Evolutionary conservation across 371 early-diverging fungal genomes (phyloP), one percentile per base, ranked within the genome.

Genomic region (Rhizomucor pusillus): DNA sequence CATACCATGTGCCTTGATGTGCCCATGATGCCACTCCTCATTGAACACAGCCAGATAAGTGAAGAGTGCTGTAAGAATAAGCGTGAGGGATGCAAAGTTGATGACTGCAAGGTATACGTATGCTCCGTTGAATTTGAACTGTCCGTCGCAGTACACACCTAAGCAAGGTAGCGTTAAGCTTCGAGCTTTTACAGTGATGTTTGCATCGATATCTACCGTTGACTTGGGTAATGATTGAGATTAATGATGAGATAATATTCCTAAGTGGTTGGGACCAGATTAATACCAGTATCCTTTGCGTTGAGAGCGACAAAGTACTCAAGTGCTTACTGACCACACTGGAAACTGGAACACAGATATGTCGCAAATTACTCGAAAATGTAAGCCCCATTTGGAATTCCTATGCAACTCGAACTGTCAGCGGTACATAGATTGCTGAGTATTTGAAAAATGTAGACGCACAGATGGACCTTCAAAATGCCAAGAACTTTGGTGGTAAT

Each of bases 331-430:
- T 60, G 67, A 78, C 78, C 78, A 78, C n/a, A 78, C 56, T 25
- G 78, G 78, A 56, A 66, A 78, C 47, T 78, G 78, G 18, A 69
- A 62, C 12, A 78, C 73, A 13, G 67, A 59, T 34, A 78, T 72
- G 22, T 70, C 71, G n/a, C 62, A 70, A 10, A 78, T 72, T 7
- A 69, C 62, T 12, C 75, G 61, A 54, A 63, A 78, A 49, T 78
- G 78, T 25, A 78, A 51, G 13, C 78, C 78, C 62, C 70, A 78
- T 48, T 73, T 74, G 7, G 78, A 78, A 65, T 74, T 63, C 19
- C 77, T 77, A 59, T 16, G 14, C 19, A 10, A n/a, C 19, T 37
- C 13, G 18, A 29, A n/a, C n/a, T n/a, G n/a, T n/a, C n/a, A n/a
- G n/a, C n/a, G n/a, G n/a, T n/a, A n/a, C n/a, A n/a, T n/a, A n/a